These are phyloP conservation scores for Saxispiralis lemnorum DNA, from an alignment of 495 filamentous ascomycete genomes.

Conservation along the genomic window DNA sequence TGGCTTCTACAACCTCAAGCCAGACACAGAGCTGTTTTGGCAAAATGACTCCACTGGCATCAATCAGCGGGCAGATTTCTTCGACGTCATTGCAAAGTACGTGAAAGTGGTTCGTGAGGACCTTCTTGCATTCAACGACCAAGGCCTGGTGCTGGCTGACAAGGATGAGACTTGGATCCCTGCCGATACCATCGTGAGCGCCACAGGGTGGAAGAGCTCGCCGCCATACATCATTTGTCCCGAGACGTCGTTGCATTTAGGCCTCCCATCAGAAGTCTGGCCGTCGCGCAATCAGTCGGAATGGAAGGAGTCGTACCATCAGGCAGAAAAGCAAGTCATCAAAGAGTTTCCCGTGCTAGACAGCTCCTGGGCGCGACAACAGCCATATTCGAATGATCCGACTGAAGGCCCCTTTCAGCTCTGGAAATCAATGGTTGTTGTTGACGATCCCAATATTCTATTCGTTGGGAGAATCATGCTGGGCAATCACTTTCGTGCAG, in stretches of 20 bases:
- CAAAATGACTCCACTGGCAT: conserved; percentile 24
- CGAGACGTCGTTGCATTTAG: too few relatives aligned
- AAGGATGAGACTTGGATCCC: too few relatives aligned
- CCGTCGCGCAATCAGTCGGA: too few relatives aligned
- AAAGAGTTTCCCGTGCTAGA: conserved; percentile 22
- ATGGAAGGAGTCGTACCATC: too few relatives aligned
- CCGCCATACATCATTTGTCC: too few relatives aligned
- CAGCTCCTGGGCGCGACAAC: background rate
- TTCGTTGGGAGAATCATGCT: conserved; percentile 24
- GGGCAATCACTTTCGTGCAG: conserved; percentile 23
- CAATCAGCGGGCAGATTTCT: conserved; percentile 25
- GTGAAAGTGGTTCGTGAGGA: conserved; percentile 22
- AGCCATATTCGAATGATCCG: background rate
- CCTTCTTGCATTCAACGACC: conserved; percentile 8
- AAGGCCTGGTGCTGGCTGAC: background rate
- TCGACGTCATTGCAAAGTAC: conserved; percentile 22
- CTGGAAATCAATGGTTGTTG: too few relatives aligned
- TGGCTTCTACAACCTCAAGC: conserved; percentile 21
- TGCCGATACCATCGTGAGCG: too few relatives aligned
- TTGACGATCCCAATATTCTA: conserved; percentile 21
- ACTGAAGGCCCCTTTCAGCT: too few relatives aligned
- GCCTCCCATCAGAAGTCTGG: too few relatives aligned
- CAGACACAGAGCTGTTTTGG: conserved; percentile 26
- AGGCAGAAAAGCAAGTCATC: conserved; percentile 21
- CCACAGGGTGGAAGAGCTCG: too few relatives aligned